phyloP scores from a whole-genome alignment of 2,329 filamentous ascomycete genomes.

The Stagonosporopsis chrysanthemi region DNA sequence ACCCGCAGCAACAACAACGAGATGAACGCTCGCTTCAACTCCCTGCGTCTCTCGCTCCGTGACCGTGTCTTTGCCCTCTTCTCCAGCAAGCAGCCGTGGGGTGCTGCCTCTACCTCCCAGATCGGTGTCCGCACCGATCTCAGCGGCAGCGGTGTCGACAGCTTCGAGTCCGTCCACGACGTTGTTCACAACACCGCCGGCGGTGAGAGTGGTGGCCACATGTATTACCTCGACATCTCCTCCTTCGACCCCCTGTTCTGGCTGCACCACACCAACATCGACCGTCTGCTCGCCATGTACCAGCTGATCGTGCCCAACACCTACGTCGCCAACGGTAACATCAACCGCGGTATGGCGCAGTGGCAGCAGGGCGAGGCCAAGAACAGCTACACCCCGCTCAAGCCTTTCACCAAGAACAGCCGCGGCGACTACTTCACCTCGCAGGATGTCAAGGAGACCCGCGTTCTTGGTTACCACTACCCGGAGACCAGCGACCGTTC shows the following conservation, averaged over 20 bases:
- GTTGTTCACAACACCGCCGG: conserved; percentile 45
- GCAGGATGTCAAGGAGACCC: conserved; percentile 41
- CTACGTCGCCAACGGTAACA: conserved; percentile 64
- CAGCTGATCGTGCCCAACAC: conserved; percentile 73
- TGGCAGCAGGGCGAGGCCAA: conserved; percentile 57
- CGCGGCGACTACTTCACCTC: conserved; percentile 56
- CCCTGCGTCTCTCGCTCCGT: conserved; percentile 42
- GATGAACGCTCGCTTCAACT: conserved; percentile 39
- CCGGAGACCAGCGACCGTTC: conserved; percentile 41
- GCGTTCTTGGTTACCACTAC: conserved; percentile 54
- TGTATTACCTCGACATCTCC: conserved; percentile 76
- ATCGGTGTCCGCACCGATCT: conserved; percentile 44
- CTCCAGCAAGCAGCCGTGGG: conserved; percentile 42
- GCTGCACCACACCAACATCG: conserved; percentile 51
- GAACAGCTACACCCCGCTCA: conserved; percentile 59
- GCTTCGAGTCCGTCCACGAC: conserved; percentile 49
- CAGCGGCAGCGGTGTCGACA: conserved; percentile 43
- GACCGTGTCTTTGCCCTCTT: conserved; percentile 49
- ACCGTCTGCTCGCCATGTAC: conserved; percentile 73
- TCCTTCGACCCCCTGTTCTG: conserved; percentile 75
- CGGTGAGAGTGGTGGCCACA: conserved; percentile 67
- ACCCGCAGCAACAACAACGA: conserved; percentile 50
- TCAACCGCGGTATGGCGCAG: conserved; percentile 43
- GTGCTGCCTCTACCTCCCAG: conserved; percentile 37
- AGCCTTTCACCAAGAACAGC: conserved; percentile 45